Percentiles rank a stretch among this genome's conserved stretches.
Evolutionary conservation across 2,329 filamentous ascomycete species (phyloP).

Genomic region (Fusarium palustre): DNA sequence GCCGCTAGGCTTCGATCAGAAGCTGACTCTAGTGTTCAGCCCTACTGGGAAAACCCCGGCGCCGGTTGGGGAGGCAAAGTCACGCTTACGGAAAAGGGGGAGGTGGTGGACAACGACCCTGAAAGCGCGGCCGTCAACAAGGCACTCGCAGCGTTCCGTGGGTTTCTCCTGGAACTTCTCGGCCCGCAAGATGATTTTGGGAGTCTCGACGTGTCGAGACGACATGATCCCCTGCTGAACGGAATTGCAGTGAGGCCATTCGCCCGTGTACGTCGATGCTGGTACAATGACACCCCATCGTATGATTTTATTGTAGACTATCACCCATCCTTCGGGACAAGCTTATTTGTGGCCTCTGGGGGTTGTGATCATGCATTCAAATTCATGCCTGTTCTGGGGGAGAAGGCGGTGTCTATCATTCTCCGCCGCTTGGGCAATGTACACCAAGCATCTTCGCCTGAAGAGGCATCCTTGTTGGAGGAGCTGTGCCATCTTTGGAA

Average conservation of each 20-base stretch:
- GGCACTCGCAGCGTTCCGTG: conserved; percentile 1
- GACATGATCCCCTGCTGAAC: not conserved
- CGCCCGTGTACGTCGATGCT: not conserved
- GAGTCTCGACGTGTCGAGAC: not conserved
- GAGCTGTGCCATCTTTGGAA: not conserved
- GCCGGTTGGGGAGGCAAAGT: conserved; percentile 1
- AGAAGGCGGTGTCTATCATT: conserved; percentile 1
- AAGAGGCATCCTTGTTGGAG: not conserved
- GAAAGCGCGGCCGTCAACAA: not conserved
- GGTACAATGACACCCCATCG: conserved; percentile 3
- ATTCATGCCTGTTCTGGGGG: conserved; percentile 2
- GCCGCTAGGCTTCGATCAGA: conserved; percentile 1
- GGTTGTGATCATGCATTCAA: conserved; percentile 2
- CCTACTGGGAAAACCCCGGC: not conserved
- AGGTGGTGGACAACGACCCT: not conserved
- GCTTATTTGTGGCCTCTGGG: not conserved
- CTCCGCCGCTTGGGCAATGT: not conserved
- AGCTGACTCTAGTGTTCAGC: not conserved
- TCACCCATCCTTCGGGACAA: not conserved
- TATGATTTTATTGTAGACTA: conserved; percentile 4
- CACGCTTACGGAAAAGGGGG: not conserved
- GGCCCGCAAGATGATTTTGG: conserved; percentile 1
- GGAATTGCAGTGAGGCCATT: not conserved
- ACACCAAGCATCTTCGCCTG: not conserved
- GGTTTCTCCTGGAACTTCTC: not conserved